Percentiles rank a stretch among this genome's conserved stretches.
These are phyloP conservation scores for Exsudoporus floridanus DNA, from an alignment of 1,284 basidiomycete genomes.

Conservation along the genomic window DNA sequence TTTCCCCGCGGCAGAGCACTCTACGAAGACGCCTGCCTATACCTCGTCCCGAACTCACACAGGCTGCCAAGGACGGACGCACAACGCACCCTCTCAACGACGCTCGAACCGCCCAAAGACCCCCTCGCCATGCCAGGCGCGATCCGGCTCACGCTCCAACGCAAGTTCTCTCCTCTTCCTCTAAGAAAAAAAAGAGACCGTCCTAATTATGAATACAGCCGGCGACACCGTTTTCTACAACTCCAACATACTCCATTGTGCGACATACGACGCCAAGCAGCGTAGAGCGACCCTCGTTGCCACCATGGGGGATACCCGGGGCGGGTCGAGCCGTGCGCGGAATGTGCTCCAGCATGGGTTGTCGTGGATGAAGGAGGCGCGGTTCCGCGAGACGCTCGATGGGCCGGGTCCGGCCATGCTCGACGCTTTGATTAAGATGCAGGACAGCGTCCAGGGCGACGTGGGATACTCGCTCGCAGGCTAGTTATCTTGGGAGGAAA, in stretches of 20 bases:
- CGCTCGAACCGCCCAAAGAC: constrained; percentile 52
- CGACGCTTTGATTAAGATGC: constrained; percentile 58
- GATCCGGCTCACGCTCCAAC: constrained; percentile 57
- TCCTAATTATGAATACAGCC: constrained; percentile 40
- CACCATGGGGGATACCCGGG: constrained; percentile 64
- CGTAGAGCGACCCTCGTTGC: constrained; percentile 75
- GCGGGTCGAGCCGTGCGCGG: constrained; percentile 64
- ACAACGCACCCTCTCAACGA: constrained; percentile 60
- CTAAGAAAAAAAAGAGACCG: no score
- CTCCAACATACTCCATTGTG: constrained; percentile 78
- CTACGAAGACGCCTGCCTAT: constrained; percentile 73
- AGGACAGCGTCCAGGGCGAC: constrained; percentile 44
- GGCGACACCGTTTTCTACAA: constrained; percentile 85
- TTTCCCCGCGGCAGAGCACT: constrained; percentile 51
- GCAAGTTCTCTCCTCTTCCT: constrained; percentile 38
- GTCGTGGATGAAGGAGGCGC: constrained; percentile 65
- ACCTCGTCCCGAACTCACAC: constrained; percentile 74
- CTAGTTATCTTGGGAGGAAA: constrained; percentile 1
- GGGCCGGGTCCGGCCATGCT: constrained; percentile 58
- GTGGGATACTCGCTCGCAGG: constrained; percentile 51
- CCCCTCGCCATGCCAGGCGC: constrained; percentile 72
- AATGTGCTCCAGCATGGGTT: constrained; percentile 83
- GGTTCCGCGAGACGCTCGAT: constrained; percentile 52
- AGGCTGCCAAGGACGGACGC: constrained; percentile 54
- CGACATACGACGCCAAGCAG: constrained; percentile 54